Conservation (phyloP, 2,329 filamentous ascomycete genomes). For the Pseudogymnoascus sp. region DNA sequence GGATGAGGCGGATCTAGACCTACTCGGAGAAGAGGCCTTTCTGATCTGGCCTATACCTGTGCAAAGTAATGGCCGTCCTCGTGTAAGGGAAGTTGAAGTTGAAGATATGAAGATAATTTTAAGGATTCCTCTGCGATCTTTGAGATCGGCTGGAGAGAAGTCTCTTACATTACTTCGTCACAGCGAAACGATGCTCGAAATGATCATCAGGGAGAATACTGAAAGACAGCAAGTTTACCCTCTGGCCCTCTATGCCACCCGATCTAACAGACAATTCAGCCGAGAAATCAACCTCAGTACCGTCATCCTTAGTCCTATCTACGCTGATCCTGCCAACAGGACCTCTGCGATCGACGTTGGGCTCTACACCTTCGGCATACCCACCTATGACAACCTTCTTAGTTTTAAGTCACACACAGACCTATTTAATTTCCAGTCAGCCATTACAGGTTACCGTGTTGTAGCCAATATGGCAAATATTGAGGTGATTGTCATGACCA, state of each 20-base stretch:
- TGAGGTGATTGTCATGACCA: slow-evolving; percentile 2
- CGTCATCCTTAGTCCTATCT: slow-evolving; percentile 9
- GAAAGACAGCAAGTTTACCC: no score
- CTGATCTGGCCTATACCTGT: slow-evolving; percentile 3
- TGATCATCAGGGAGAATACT: slow-evolving; percentile 8
- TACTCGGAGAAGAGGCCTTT: slow-evolving; percentile 8
- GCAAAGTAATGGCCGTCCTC: neutral
- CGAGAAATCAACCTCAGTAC: slow-evolving; percentile 4
- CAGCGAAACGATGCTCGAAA: slow-evolving; percentile 4
- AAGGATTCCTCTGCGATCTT: neutral
- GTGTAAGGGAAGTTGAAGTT: neutral
- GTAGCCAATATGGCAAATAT: slow-evolving; percentile 2
- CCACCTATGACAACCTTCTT: slow-evolving; percentile 5
- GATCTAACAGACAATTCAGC: neutral
- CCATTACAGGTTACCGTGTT: slow-evolving; percentile 10
- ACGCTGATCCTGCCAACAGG: slow-evolving; percentile 4
- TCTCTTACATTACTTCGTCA: slow-evolving; percentile 10
- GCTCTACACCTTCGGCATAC: slow-evolving; percentile 1
- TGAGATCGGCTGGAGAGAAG: neutral
- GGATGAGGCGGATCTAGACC: neutral
- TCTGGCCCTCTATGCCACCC: neutral
- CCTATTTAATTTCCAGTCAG: slow-evolving; percentile 9
- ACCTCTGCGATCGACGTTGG: slow-evolving; percentile 4
- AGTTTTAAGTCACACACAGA: slow-evolving; percentile 3
- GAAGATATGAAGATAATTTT: slow-evolving; percentile 10